Evolutionary conservation across 352 stramenopile species (phyloP), one percentile per base, ranked within the genome.

Genomic region (Globisporangium carolinianum): DNA sequence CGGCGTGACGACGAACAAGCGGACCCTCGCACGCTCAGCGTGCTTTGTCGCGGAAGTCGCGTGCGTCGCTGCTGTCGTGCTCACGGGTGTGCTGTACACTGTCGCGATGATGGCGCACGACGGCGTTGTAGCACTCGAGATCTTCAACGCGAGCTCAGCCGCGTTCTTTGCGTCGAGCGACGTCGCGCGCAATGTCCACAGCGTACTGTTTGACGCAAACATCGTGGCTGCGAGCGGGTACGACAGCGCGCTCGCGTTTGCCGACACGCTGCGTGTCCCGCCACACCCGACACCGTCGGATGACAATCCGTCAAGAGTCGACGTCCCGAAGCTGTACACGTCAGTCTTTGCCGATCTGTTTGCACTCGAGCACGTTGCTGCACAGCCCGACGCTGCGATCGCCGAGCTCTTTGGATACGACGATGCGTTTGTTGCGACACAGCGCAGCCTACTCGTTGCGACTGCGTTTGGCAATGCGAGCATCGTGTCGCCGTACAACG

Each of bases 251-350:
- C 52, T 91, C 4, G 69, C 66, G n/a, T 88, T 88, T 57, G 66
- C 71, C 1, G 81, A 89, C 17, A 79, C 76, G 5, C 68, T 91
- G 15, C 79, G 70, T 0, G 69, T 88, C 32, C 81, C 79, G 8
- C 79, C 81, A 1, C 65, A 87, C 37, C 75, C 81, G 10, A 89
- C 75, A 6, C 65, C 75, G 18, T 50, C 53, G 3, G 67, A 68
- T 5, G 73, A 85, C 56, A 18, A 65, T 5, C 74, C 79, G 0
- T 24, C 49, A 8, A 67, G 69, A 5, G 65, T 89, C 42, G 60
- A 88, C 46, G 69, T 86, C 14, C 42, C 54, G 3, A 45, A 56
- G 1, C 18, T 91, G 14, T 91, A 88, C 41, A 17, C 53, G 8
- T 62, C 57, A 2, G 61, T 76, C 18, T 75, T 88, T 17, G 59